A percentile compares a stretch with the other conserved stretches of the same genome.
Evolutionary conservation across 371 early-diverging fungal species (phyloP).

Genomic region (Blakeslea trispora): DNA sequence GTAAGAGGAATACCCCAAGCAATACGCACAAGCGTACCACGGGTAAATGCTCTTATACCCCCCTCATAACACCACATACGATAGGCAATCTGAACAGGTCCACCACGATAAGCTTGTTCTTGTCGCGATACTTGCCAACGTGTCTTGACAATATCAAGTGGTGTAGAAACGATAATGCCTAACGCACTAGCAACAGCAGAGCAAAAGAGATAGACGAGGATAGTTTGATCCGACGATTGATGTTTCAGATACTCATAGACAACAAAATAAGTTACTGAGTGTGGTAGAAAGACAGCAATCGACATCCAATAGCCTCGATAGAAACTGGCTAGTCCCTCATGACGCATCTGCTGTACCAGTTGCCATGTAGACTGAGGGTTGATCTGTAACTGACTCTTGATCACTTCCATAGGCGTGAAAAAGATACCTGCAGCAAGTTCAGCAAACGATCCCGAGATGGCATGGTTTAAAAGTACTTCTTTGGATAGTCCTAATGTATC

Average conservation of each 20-base stretch:
- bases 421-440: slow-evolving; percentile 56
- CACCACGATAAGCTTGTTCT: slow-evolving; percentile 45
- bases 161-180: slow-evolving; percentile 91
- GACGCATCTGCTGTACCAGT: slow-evolving; percentile 34
- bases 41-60: slow-evolving; percentile 61
- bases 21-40: slow-evolving; percentile 62
- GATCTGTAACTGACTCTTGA: slow-evolving; percentile 70
- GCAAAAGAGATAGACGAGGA: slow-evolving; percentile 54
- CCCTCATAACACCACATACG: slow-evolving; percentile 60
- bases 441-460: slow-evolving; percentile 48
- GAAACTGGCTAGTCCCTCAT: slow-evolving; percentile 66
- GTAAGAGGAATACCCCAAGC: slow-evolving; percentile 68
- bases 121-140: slow-evolving; percentile 88
- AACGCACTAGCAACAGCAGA: slow-evolving; percentile 63
- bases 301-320: slow-evolving; percentile 71
- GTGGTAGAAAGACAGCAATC: slow-evolving; percentile 66
- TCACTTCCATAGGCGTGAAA: slow-evolving; percentile 83
- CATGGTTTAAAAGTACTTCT: slow-evolving; percentile 27
- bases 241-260: slow-evolving; percentile 72
- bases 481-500: slow-evolving; percentile 3
- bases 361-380: not conserved
- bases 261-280: slow-evolving; percentile 68
- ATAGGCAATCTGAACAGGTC: slow-evolving; percentile 34
- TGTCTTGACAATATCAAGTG: slow-evolving; percentile 96
- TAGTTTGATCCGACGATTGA: slow-evolving; percentile 33